Conservation (phyloP, 225 moss, liverwort and hornwort species). For the Pseudoscleropodium purum region DNA sequence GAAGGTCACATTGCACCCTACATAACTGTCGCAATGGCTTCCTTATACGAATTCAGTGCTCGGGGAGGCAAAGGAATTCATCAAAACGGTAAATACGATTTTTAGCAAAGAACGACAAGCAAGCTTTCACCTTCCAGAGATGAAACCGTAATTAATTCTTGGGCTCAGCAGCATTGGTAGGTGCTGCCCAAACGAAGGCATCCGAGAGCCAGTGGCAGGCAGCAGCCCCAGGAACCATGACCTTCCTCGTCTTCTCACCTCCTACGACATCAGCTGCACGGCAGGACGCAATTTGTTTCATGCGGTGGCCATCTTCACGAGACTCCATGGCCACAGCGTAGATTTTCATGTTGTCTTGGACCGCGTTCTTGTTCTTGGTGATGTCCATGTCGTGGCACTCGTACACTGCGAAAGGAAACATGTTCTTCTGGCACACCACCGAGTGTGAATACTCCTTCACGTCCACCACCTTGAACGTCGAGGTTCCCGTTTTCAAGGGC, state of each 20-base stretch:
- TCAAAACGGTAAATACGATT: not conserved
- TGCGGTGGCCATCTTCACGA: constrained; percentile 13
- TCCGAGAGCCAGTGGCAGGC: constrained; percentile 48
- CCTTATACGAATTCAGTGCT: not conserved
- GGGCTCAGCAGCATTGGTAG: not conserved
- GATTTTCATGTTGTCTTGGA: constrained; percentile 10
- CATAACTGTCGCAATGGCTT: not conserved
- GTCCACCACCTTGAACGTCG: constrained; percentile 30
- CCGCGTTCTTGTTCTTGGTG: constrained; percentile 3
- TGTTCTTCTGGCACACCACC: constrained; percentile 42
- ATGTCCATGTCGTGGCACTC: constrained; percentile 32
- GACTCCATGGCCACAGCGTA: constrained; percentile 40
- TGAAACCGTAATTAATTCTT: not conserved
- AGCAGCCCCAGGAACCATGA: not conserved
- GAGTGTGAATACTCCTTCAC: constrained; percentile 29
- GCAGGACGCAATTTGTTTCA: constrained; percentile 47
- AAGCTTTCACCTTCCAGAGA: not conserved
- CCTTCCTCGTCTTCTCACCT: constrained; percentile 10
- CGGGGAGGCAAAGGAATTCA: not conserved
- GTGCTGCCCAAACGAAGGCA: constrained; percentile 44
- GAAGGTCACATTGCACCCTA: not conserved
- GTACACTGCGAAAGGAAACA: constrained; percentile 48
- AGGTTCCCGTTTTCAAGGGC: constrained; percentile 9
- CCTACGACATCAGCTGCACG: not conserved
- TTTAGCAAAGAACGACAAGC: not conserved